Percentiles rank a stretch among this genome's conserved stretches.
Evolutionary conservation across 192 early-diverging fungal species (phyloP).

Genomic region (Allomyces arbusculus): DNA sequence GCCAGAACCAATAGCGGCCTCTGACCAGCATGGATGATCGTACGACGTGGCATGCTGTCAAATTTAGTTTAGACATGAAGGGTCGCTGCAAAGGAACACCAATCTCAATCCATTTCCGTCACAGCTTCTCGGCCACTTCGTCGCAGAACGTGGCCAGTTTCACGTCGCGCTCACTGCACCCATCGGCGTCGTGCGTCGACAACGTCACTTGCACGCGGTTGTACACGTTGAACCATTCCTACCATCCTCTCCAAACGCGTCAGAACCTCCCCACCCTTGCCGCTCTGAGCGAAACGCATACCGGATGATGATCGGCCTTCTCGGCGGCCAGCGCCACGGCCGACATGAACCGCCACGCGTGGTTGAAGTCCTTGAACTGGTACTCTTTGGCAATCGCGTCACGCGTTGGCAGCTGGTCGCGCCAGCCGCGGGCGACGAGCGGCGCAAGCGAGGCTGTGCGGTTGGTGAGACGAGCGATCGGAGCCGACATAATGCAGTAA

Average conservation of each 20-base stretch:
- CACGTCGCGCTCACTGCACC: slow-evolving; percentile 54
- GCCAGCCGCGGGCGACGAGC: neutral
- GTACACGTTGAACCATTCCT: slow-evolving; percentile 57
- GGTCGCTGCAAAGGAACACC: no score
- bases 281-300: slow-evolving; percentile 8
- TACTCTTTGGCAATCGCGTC: slow-evolving; percentile 62
- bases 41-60: no score
- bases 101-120: no score
- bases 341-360: slow-evolving; percentile 90
- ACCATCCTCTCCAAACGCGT: no score
- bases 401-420: slow-evolving; percentile 7
- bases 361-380: slow-evolving; percentile 58
- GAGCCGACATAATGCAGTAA: no score
- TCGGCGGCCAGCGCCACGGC: slow-evolving; percentile 73
- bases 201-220: slow-evolving; percentile 74
- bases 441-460: neutral
- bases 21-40: no score
- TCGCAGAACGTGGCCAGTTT: slow-evolving; percentile 54
- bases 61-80: no score
- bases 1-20: no score
- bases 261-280: no score
- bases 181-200: slow-evolving; percentile 77
- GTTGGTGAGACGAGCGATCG: neutral
- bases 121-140: slow-evolving; percentile 13
- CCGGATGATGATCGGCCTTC: slow-evolving; percentile 87